Conservation (phyloP, 345 rosid species). For the Euphorbia pulcherrima region DNA sequence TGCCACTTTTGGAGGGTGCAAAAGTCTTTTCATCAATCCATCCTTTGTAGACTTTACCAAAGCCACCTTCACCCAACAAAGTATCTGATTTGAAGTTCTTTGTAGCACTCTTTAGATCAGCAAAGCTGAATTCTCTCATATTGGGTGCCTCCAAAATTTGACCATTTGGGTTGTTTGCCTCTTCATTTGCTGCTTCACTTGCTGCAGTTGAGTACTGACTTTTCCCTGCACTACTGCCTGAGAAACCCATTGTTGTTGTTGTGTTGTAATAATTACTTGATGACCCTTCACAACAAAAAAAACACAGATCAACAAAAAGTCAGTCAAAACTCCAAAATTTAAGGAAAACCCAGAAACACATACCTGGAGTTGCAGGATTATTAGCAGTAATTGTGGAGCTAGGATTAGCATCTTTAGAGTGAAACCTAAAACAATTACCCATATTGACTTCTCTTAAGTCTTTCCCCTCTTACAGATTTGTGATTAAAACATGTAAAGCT, state of each 20-base stretch:
- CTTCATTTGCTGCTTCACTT: conserved; percentile 29
- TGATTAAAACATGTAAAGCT: neutral
- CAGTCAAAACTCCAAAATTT: neutral
- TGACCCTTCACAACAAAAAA: conserved; percentile 16
- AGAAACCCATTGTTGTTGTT: conserved; percentile 29
- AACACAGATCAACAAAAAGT: neutral
- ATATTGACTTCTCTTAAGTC: conserved; percentile 24
- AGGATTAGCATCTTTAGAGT: conserved; percentile 4
- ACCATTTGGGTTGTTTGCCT: conserved; percentile 19
- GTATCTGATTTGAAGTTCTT: conserved; percentile 58
- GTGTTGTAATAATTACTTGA: conserved; percentile 22
- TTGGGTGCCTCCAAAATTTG: conserved; percentile 32
- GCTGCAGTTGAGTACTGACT: conserved; percentile 38
- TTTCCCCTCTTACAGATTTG: neutral
- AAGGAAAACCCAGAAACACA: neutral
- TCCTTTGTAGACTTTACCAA: conserved; percentile 79
- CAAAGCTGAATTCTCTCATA: conserved; percentile 52
- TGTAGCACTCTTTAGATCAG: conserved; percentile 58
- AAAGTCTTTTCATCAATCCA: conserved; percentile 64
- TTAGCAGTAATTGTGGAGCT: conserved; percentile 5
- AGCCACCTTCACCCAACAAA: conserved; percentile 77
- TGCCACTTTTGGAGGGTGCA: conserved; percentile 52
- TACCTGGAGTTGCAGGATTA: conserved; percentile 27
- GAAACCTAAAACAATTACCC: conserved; percentile 43
- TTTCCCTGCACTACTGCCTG: conserved; percentile 35